Base-by-base conservation (phyloP, 129 eudicot genomes). In the Deinandra increscens region DNA sequence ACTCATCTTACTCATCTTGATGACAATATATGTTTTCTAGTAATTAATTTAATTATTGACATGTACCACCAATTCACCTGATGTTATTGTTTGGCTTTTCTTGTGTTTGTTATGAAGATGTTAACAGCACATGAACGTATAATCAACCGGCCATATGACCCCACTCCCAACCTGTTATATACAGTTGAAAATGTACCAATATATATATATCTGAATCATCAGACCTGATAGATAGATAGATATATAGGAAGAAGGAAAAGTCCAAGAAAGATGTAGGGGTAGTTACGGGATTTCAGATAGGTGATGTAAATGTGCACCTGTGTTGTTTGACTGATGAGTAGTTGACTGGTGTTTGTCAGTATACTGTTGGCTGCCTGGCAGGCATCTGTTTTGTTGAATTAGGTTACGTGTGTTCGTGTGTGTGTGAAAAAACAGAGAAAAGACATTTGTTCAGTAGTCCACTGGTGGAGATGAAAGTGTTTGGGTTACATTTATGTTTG, bases 401-500 rank as follows among this genome's bases (percentile, higher is more conserved):
- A 76, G 80, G 80, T 76, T 68, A 44, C 75, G 80, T 75, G 80
- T 75, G 62, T 60, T 71, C 64, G 71, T 68, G 51, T 69, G 69
- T 60, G 69, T n/a, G n/a, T n/a, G n/a, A n/a, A n/a, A n/a, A 61
- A 61, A 68, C 60, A 69, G 75, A 48, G 64, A 76, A 66, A 76
- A 71, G 71, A 76, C 59, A 51, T 26, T 69, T 69, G 75, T 49
- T 60, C 58, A 69, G 31, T 26, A n/a, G n/a, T 75, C 69, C 71
- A 76, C 68, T 76, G 75, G 75, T 76, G 75, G 74, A 49, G 80
- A n/a, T n/a, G n/a, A 76, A 60, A 71, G 56, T 76, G 81, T 76
- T 76, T 61, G 75, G 81, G 81, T 76, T 76, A 76, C 76, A 76
- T 76, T 76, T 69, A 65, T 69, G 80, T 76, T 68, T 76, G 69